Evolutionary conservation across 1,284 basidiomycete species (phyloP).

Genomic region (Ganoderma multipileum): DNA sequence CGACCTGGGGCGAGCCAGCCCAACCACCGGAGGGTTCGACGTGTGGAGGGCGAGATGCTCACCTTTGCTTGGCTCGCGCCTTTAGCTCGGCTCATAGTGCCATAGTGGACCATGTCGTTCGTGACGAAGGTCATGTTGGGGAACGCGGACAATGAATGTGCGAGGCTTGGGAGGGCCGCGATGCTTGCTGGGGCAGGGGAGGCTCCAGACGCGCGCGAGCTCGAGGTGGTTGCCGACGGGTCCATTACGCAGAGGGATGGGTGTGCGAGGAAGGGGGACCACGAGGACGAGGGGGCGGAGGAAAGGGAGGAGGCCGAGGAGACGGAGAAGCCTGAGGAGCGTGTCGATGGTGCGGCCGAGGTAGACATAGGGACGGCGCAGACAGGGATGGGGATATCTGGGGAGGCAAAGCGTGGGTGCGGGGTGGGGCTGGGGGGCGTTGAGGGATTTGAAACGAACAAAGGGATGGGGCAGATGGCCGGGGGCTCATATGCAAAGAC

Average conservation of each 20-base stretch:
- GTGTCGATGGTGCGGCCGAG: conserved; percentile 7
- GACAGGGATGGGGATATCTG: neutral
- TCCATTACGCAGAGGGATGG: conserved; percentile 8
- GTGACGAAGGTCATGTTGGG: conserved; percentile 42
- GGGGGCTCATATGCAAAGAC: conserved; percentile 31
- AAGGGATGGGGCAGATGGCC: conserved; percentile 32
- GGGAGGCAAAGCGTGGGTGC: conserved; percentile 3
- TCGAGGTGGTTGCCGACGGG: conserved; percentile 7
- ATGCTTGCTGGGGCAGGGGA: conserved; percentile 29
- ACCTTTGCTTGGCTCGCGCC: conserved; percentile 41
- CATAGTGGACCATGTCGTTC: conserved; percentile 44
- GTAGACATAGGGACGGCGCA: conserved; percentile 1
- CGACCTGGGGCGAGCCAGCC: neutral
- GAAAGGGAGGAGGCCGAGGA: conserved; percentile 26
- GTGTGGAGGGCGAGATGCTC: conserved; percentile 7
- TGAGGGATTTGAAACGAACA: conserved; percentile 22
- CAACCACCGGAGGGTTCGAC: neutral
- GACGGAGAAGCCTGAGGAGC: conserved; percentile 24
- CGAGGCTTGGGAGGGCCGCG: conserved; percentile 40
- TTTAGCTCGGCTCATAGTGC: conserved; percentile 36
- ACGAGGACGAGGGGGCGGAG: conserved; percentile 23
- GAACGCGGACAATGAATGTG: conserved; percentile 42
- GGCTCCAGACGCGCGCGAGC: conserved; percentile 8
- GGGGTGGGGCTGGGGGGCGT: neutral
- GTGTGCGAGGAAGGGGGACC: conserved; percentile 24